phyloP scores from a whole-genome alignment of 768 basidiomycete genomes.

The Plicaturopsis crispa region DNA sequence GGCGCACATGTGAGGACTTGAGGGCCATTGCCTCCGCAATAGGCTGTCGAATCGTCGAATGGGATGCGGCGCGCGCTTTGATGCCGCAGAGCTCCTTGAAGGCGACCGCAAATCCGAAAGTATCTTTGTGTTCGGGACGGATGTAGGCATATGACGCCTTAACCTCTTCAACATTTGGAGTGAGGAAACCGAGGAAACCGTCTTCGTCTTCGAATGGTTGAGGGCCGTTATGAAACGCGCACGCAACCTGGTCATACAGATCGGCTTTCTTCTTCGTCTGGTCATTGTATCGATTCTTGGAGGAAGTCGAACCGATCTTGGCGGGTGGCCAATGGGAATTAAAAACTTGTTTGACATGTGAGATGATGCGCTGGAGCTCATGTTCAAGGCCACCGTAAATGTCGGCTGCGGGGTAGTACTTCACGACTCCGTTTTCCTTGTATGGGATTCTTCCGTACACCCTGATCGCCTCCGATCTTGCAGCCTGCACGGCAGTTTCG shows the following conservation, averaged over 20 bases:
- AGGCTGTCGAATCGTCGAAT: conserved; percentile 10
- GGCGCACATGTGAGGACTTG: not conserved
- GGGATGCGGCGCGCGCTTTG: conserved; percentile 37
- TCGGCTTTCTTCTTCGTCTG: conserved; percentile 14
- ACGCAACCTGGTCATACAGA: conserved; percentile 20
- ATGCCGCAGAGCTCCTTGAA: conserved; percentile 44
- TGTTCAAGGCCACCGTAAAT: too few relatives aligned
- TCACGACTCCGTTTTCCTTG: not conserved
- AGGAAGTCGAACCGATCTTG: not conserved
- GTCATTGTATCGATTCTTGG: not conserved
- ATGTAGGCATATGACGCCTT: conserved; percentile 59
- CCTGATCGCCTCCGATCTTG: too few relatives aligned
- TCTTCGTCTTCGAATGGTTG: conserved; percentile 12
- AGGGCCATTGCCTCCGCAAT: conserved; percentile 19
- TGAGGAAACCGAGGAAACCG: conserved; percentile 8
- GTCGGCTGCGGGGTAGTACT: not conserved
- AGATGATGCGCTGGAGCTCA: not conserved
- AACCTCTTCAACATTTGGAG: conserved; percentile 28
- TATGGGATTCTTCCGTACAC: too few relatives aligned
- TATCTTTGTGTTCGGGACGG: conserved; percentile 3
- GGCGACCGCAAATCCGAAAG: conserved; percentile 48
- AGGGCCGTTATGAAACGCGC: conserved; percentile 19
- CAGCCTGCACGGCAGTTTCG: not conserved
- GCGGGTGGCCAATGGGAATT: not conserved
- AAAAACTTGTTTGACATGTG: not conserved